phyloP scores from a whole-genome alignment of 2,329 filamentous ascomycete genomes.

The Arachnopeziza araneosa region DNA sequence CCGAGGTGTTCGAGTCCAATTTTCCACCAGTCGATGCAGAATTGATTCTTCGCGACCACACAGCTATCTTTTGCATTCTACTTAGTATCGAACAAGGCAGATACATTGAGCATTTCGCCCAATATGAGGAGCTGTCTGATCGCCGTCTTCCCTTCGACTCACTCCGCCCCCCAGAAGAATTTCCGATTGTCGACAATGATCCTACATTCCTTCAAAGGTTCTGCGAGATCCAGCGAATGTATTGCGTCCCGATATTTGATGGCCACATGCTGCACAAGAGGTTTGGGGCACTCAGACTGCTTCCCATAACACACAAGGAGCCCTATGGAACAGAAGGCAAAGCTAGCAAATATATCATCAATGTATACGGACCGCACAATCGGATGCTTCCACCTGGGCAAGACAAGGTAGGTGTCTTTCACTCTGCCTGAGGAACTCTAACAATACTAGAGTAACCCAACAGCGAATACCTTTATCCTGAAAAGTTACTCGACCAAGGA shows the following conservation, averaged over 20 bases:
- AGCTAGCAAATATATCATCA: constrained; percentile 20
- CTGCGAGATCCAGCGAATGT: constrained; percentile 26
- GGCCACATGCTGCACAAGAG: constrained; percentile 17
- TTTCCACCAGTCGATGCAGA: constrained; percentile 18
- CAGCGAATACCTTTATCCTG: constrained; percentile 24
- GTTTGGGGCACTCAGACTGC: constrained; percentile 20
- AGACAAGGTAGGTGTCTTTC: constrained; percentile 1
- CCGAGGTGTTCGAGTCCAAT: constrained; percentile 14
- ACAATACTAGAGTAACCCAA: constrained; percentile 1
- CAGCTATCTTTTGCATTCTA: constrained; percentile 21
- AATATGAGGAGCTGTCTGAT: constrained; percentile 17
- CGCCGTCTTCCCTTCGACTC: constrained; percentile 23
- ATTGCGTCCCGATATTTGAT: constrained; percentile 23
- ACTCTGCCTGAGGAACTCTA: neutral
- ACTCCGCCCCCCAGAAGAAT: constrained; percentile 12
- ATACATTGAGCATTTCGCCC: constrained; percentile 17
- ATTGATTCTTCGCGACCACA: constrained; percentile 18
- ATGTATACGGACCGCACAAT: constrained; percentile 25
- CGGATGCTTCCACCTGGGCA: constrained; percentile 8
- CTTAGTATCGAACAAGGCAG: constrained; percentile 12
- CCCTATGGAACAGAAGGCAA: constrained; percentile 12
- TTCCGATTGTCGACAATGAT: constrained; percentile 11
- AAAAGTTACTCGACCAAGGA: constrained; percentile 23
- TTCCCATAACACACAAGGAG: constrained; percentile 25
- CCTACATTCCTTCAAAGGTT: constrained; percentile 23